A percentile compares a stretch with the other conserved stretches of the same genome.
These are phyloP conservation scores for Plasmodium vivax DNA, from an alignment of 169 alveolate species.

Conservation along the genomic window DNA sequence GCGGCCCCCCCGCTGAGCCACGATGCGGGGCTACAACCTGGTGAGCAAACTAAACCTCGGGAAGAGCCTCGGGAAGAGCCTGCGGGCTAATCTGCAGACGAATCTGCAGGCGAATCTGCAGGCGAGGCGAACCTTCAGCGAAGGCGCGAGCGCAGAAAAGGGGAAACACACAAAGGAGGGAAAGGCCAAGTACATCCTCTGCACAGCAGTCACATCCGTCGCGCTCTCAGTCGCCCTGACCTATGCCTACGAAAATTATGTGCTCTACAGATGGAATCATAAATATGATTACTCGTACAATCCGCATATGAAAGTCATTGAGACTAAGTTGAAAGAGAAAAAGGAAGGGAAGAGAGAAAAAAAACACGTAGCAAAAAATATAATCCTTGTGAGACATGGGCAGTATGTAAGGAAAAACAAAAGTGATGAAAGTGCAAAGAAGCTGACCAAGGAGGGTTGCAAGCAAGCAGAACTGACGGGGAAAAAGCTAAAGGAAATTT, in stretches of 20 bases:
- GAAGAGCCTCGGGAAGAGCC: not conserved
- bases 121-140: not conserved
- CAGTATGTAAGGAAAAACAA: constrained; percentile 70
- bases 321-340: constrained; percentile 28
- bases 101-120: not conserved
- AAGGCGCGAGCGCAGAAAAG: not conserved
- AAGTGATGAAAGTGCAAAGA: constrained; percentile 74
- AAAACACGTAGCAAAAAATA: constrained; percentile 66
- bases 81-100: not conserved
- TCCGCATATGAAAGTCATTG: constrained; percentile 26
- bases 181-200: constrained; percentile 37
- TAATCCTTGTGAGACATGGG: constrained; percentile 80
- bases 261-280: constrained; percentile 63
- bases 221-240: constrained; percentile 35
- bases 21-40: not conserved
- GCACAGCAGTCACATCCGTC: constrained; percentile 47
- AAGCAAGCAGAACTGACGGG: constrained; percentile 80
- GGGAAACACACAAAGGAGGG: constrained; percentile 42
- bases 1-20: not conserved
- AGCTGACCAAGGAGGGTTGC: constrained; percentile 76
- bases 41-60: not conserved
- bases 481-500: constrained; percentile 71
- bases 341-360: constrained; percentile 65
- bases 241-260: constrained; percentile 57
- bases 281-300: constrained; percentile 61